Conservation (phyloP, 805 yeast genomes). For the Candida lessepsii region DNA sequence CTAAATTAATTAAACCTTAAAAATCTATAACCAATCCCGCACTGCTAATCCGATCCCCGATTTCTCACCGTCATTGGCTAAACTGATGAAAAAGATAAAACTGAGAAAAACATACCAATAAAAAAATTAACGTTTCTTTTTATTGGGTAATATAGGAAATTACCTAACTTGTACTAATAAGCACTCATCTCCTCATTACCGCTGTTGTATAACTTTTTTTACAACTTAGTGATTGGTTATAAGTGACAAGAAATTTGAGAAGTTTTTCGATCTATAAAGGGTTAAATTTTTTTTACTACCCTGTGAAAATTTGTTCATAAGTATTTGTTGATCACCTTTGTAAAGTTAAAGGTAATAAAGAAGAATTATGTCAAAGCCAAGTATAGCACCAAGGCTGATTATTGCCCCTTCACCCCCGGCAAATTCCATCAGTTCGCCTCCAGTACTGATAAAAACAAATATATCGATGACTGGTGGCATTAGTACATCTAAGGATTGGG, state of each 20-base stretch:
- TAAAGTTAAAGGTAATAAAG: neutral
- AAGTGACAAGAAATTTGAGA: constrained; percentile 1
- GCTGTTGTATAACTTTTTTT: neutral
- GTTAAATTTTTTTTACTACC: constrained; percentile 1
- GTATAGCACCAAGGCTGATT: constrained; percentile 16
- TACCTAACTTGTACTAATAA: neutral
- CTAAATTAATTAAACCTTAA: neutral
- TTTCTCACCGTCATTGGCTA: constrained; percentile 16
- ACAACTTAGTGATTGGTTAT: constrained; percentile 4
- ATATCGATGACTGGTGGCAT: constrained; percentile 25
- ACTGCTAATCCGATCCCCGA: constrained; percentile 9
- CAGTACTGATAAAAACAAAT: constrained; percentile 9
- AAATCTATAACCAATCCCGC: constrained; percentile 4
- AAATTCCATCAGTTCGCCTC: constrained; percentile 10
- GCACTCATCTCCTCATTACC: constrained; percentile 4
- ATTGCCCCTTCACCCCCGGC: constrained; percentile 12
- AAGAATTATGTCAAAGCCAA: constrained; percentile 10
- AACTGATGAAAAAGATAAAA: constrained; percentile 33
- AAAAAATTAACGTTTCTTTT: constrained; percentile 18
- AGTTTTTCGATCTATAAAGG: neutral
- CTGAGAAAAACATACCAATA: constrained; percentile 5
- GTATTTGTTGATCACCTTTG: no score
- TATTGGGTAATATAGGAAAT: neutral
- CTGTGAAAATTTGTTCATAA: no score
- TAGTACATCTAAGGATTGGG: constrained; percentile 59